phyloP scores from a whole-genome alignment of 345 rosid genomes.

The Syzygium aqueum region DNA sequence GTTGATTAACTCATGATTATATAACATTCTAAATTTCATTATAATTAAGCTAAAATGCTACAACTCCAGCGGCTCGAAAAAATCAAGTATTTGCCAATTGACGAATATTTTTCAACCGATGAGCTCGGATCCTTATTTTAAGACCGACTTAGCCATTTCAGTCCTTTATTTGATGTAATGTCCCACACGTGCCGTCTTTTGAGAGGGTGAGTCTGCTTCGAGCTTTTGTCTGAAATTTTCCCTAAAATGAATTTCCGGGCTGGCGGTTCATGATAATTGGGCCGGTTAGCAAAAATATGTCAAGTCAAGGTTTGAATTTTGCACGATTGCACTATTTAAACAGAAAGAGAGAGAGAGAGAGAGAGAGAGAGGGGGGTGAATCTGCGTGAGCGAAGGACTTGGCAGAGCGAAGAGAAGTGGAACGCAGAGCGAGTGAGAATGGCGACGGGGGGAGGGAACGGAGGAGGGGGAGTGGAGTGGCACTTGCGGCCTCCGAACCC shows the following conservation, averaged over 20 bases:
- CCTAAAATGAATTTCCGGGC: too few species aligned
- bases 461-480: slow-evolving; percentile 74
- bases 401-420: not conserved
- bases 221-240: too few species aligned
- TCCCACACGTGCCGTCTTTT: too few species aligned
- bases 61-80: too few species aligned
- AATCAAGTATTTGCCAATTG: too few species aligned
- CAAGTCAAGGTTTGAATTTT: not conserved
- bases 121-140: too few species aligned
- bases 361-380: not conserved
- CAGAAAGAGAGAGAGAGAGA: not conserved
- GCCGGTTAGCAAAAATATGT: not conserved
- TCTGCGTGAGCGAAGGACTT: not conserved
- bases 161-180: too few species aligned
- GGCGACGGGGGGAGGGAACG: not conserved
- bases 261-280: not conserved
- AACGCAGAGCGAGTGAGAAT: not conserved
- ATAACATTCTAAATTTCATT: not conserved
- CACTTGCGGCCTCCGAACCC: slow-evolving; percentile 88
- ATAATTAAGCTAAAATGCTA: not conserved
- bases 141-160: too few species aligned
- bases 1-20: not conserved
- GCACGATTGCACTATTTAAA: not conserved
- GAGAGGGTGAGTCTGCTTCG: too few species aligned
- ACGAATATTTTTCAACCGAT: too few species aligned